These are phyloP conservation scores for Zygosaccharomyces lentus DNA, from an alignment of 805 yeast genomes.

Conservation along the genomic window DNA sequence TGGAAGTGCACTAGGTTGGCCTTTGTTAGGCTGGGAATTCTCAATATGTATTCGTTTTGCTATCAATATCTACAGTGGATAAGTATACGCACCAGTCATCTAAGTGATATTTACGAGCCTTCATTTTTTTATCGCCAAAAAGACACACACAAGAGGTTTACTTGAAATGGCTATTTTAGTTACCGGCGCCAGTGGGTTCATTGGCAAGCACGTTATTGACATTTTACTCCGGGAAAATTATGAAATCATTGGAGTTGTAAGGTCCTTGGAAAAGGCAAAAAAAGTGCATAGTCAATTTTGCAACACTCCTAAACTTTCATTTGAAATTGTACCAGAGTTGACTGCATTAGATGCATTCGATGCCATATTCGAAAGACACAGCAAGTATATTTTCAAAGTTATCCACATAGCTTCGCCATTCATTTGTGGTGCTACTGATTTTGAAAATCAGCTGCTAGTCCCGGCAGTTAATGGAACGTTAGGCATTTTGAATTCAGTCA, in stretches of 20 bases:
- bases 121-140: too few species aligned
- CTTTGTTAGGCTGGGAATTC: too few species aligned
- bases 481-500: slow-evolving; percentile 46
- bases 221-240: not conserved
- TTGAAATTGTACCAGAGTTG: slow-evolving; percentile 3
- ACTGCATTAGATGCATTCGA: slow-evolving; percentile 1
- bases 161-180: not conserved
- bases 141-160: too few species aligned
- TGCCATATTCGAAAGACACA: slow-evolving; percentile 18
- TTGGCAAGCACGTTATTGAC: slow-evolving; percentile 2
- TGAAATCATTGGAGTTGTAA: not conserved
- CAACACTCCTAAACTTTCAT: not conserved
- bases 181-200: slow-evolving; percentile 2
- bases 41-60: too few species aligned
- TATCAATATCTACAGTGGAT: too few species aligned
- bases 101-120: too few species aligned
- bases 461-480: slow-evolving; percentile 58
- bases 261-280: not conserved
- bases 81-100: too few species aligned
- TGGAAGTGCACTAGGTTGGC: too few species aligned
- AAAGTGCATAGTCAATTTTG: slow-evolving; percentile 1
- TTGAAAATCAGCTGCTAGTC: slow-evolving; percentile 45
- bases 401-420: slow-evolving; percentile 63
- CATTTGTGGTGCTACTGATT: slow-evolving; percentile 40
- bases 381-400: slow-evolving; percentile 49